phyloP scores from a whole-genome alignment of 2,329 filamentous ascomycete species.

The Aspergillus viridinutans region DNA sequence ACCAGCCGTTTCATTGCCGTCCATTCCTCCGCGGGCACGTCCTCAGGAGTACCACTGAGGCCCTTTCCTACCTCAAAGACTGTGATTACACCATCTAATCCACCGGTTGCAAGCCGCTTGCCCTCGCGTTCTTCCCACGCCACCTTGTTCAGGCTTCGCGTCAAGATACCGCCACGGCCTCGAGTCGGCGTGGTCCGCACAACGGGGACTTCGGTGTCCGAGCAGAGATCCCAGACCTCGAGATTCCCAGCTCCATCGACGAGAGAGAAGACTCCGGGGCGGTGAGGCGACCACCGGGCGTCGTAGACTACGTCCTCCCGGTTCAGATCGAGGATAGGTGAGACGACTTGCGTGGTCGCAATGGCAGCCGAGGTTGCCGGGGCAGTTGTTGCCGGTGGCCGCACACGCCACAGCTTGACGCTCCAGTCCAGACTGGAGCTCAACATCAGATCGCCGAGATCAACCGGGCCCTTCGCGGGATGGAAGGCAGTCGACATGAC shows the following conservation, averaged over 20 bases:
- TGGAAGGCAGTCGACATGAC: constrained; percentile 97
- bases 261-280: constrained; percentile 88
- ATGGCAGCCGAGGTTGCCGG: constrained; percentile 31
- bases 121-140: constrained; percentile 92
- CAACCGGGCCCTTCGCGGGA: constrained; percentile 83
- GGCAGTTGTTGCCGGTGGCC: constrained; percentile 45
- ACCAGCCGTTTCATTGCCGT: constrained; percentile 86
- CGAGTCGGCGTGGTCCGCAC: constrained; percentile 69
- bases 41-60: constrained; percentile 77
- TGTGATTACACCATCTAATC: constrained; percentile 83
- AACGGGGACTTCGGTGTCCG: constrained; percentile 88
- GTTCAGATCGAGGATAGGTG: constrained; percentile 81
- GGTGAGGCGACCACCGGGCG: constrained; percentile 88
- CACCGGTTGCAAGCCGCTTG: constrained; percentile 79
- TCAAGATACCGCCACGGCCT: constrained; percentile 62
- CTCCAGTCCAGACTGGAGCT: constrained; percentile 95
- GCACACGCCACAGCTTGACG: constrained; percentile 93
- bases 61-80: constrained; percentile 81
- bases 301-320: constrained; percentile 97
- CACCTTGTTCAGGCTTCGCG: constrained; percentile 86
- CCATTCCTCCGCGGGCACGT: constrained; percentile 85
- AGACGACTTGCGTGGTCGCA: constrained; percentile 50
- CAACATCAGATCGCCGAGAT: constrained; percentile 88
- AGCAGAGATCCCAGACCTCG: constrained; percentile 91
- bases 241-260: constrained; percentile 90